Evolutionary conservation across 202 grass and related monocot genomes (phyloP).

Genomic region (Dendrocalamus latiflorus): DNA sequence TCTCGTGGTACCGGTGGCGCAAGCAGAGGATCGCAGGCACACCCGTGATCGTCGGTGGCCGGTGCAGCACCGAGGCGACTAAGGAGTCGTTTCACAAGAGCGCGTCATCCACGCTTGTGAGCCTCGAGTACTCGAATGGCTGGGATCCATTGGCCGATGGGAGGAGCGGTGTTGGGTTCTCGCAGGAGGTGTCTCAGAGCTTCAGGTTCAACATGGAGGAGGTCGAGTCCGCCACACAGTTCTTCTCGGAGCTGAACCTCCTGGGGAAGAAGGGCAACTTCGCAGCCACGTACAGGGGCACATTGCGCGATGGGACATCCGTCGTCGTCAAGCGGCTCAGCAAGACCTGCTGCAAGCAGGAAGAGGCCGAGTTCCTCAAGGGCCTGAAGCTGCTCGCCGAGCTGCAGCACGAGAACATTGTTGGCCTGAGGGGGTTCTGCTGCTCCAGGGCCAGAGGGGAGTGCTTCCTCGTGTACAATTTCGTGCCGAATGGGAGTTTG

Average conservation of each 20-base stretch:
- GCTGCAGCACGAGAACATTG: conserved; percentile 74
- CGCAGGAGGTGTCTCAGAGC: conserved; percentile 54
- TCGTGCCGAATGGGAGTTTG: conserved; percentile 73
- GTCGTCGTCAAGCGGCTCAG: conserved; percentile 62
- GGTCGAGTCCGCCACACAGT: conserved; percentile 84
- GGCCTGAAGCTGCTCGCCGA: conserved; percentile 57
- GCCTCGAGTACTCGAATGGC: conserved; percentile 74
- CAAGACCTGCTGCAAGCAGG: conserved; percentile 86
- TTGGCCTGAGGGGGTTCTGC: conserved; percentile 72
- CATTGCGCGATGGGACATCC: conserved; percentile 63
- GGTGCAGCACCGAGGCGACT: conserved; percentile 7
- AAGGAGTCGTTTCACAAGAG: conserved; percentile 49
- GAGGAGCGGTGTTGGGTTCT: conserved; percentile 28
- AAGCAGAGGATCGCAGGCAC: conserved; percentile 27
- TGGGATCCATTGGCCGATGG: conserved; percentile 84
- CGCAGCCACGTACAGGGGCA: conserved; percentile 55
- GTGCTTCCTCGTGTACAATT: conserved; percentile 92
- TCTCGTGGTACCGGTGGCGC: conserved; percentile 49
- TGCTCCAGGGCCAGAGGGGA: conserved; percentile 79
- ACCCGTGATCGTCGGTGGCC: not conserved
- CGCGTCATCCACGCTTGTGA: conserved; percentile 62
- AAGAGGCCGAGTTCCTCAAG: conserved; percentile 75
- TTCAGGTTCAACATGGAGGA: conserved; percentile 75
- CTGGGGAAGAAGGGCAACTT: conserved; percentile 44
- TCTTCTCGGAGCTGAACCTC: conserved; percentile 84